phyloP scores from a whole-genome alignment of 148 eudicot genomes.

The Limonium bicolor region DNA sequence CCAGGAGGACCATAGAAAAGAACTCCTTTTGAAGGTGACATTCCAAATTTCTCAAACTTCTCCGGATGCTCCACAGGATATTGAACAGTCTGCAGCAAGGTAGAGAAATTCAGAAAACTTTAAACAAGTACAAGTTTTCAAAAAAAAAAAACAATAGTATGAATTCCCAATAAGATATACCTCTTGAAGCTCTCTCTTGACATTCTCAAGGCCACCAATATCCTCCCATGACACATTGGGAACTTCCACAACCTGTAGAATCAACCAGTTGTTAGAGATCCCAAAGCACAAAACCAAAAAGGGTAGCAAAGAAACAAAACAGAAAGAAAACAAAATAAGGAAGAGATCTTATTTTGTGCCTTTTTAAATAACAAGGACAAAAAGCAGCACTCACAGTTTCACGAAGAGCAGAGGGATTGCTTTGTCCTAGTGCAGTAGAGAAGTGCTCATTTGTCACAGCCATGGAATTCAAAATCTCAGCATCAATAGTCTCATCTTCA shows the following conservation, averaged over 20 bases:
- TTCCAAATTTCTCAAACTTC: constrained; percentile 84
- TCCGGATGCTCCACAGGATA: constrained; percentile 92
- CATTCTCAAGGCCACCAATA: constrained; percentile 88
- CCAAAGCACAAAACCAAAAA: not conserved
- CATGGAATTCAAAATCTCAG: constrained; percentile 80
- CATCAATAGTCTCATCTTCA: constrained; percentile 84
- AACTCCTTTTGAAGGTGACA: constrained; percentile 87
- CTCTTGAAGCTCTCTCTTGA: constrained; percentile 88
- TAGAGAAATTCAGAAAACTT: too few relatives aligned
- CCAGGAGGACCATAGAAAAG: constrained; percentile 92
- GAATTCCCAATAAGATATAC: constrained; percentile 13
- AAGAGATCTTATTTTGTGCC: too few relatives aligned
- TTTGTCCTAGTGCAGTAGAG: constrained; percentile 69
- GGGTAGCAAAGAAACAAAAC: not conserved
- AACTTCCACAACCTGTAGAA: constrained; percentile 64
- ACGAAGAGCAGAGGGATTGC: constrained; percentile 87
- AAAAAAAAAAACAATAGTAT: not conserved
- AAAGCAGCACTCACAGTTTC: constrained; percentile 44
- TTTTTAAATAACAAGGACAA: not conserved
- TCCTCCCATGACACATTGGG: constrained; percentile 70
- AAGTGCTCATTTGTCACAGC: constrained; percentile 79
- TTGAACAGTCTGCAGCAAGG: constrained; percentile 57
- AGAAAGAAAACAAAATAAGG: not conserved
- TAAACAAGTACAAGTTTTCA: not conserved
- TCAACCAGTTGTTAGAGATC: not conserved